phyloP scores from a whole-genome alignment of 2,329 filamentous ascomycete genomes.

The Claviceps cyperi region DNA sequence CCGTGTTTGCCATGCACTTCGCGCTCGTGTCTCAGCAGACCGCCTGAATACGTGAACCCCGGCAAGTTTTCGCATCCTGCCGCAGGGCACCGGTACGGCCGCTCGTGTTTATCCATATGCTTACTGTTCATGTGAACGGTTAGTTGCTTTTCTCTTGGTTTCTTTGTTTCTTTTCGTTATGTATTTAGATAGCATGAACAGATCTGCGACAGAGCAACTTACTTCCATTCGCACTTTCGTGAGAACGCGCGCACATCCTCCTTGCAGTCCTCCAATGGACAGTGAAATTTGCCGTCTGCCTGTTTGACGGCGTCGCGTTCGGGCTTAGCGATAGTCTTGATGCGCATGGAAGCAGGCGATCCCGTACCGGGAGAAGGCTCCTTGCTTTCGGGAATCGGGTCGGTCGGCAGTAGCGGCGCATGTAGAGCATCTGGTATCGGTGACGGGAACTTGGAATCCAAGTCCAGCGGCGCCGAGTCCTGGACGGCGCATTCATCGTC shows the following conservation, averaged over 20 bases:
- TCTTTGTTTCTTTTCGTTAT: conserved; percentile 6
- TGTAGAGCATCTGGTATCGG: conserved; percentile 19
- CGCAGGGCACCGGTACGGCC: conserved; percentile 75
- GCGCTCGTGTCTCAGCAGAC: conserved; percentile 75
- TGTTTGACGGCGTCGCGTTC: conserved; percentile 47
- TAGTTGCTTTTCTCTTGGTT: conserved; percentile 5
- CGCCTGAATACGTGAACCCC: conserved; percentile 90
- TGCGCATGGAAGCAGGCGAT: conserved; percentile 24
- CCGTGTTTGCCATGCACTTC: conserved; percentile 88
- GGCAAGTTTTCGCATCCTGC: conserved; percentile 81
- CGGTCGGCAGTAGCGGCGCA: conserved; percentile 17
- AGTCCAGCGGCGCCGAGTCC: conserved; percentile 25
- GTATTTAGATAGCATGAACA: background rate
- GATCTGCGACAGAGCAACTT: conserved; percentile 25
- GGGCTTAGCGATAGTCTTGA: conserved; percentile 44
- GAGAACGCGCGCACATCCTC: conserved; percentile 53
- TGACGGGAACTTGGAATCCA: conserved; percentile 21
- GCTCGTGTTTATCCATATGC: conserved; percentile 96
- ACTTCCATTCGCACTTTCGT: conserved; percentile 91
- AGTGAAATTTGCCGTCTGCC: conserved; percentile 60
- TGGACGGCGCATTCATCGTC: conserved; percentile 22
- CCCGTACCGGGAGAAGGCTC: conserved; percentile 18
- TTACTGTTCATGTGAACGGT: conserved; percentile 48
- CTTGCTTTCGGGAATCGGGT: conserved; percentile 20
- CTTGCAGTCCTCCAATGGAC: conserved; percentile 54